Percentiles rank a stretch among this genome's conserved stretches.
Evolutionary conservation across 1,284 basidiomycete genomes (phyloP).

Genomic region (Xerocomus amazonicus): DNA sequence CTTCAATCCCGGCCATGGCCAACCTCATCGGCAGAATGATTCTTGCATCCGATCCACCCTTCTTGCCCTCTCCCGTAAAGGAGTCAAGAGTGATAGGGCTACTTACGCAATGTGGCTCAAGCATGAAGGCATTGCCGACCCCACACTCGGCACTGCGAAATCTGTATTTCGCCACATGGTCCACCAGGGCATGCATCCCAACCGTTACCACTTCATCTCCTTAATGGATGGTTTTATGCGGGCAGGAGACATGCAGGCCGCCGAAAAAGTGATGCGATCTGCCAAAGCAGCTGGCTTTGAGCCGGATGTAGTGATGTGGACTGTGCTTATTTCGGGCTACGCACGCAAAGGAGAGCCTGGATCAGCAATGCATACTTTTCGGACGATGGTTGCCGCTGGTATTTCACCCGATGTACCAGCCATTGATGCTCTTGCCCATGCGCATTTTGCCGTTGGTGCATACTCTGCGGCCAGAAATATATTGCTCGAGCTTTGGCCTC

Average conservation of each 20-base stretch:
- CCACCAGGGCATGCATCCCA: slow-evolving; percentile 61
- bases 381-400: slow-evolving; percentile 56
- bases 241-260: slow-evolving; percentile 50
- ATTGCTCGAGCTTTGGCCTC: slow-evolving; percentile 60
- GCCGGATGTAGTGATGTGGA: slow-evolving; percentile 65
- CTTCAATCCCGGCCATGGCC: slow-evolving; percentile 51
- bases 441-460: slow-evolving; percentile 56
- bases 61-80: slow-evolving; percentile 43
- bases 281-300: slow-evolving; percentile 47
- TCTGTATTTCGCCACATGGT: slow-evolving; percentile 55
- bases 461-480: slow-evolving; percentile 48
- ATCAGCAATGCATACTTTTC: slow-evolving; percentile 52
- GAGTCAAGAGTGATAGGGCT: slow-evolving; percentile 51
- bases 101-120: slow-evolving; percentile 59
- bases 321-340: slow-evolving; percentile 66
- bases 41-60: slow-evolving; percentile 44
- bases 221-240: slow-evolving; percentile 65
- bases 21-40: slow-evolving; percentile 36
- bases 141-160: slow-evolving; percentile 49
- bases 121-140: slow-evolving; percentile 51
- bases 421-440: slow-evolving; percentile 65
- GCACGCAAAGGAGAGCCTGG: slow-evolving; percentile 54
- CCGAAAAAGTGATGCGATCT: slow-evolving; percentile 48
- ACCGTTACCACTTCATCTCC: slow-evolving; percentile 62
- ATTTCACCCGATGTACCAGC: slow-evolving; percentile 64